Base-by-base conservation (phyloP, 2,329 filamentous ascomycete species). In the Penicillium sp. region DNA sequence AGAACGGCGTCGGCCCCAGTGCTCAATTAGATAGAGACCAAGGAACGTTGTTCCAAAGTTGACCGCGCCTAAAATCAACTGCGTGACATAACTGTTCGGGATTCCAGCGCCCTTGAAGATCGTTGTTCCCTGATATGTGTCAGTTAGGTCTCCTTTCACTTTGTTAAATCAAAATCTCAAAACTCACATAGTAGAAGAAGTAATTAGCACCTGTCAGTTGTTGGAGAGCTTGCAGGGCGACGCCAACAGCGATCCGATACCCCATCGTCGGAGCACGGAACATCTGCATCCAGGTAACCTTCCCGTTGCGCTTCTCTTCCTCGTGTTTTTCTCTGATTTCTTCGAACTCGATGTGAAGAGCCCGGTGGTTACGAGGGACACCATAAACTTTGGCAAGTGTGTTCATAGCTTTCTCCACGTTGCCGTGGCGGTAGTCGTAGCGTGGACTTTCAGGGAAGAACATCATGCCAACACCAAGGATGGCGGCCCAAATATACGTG, bases 1-100 rank as follows among this genome's bases (percentile, higher is more conserved):
- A 3, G 86, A 87, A 70, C 82, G 82, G 45, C 88, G 84, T n/a
- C 88, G 84, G 34, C 87, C 87, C 56, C 81, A 87, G 60, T 81
- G 82, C 67, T 90, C 86, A 0, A 90, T 86, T 23, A 90, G 79
- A 62, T 84, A 90, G 5, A 91, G 78, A 31, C 87, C 87, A 36
- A 81, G 80, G 61, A 90, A 84, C 0, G 87, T 89, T 62, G 80
- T 82, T 50, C 77, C 80, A 11, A 90, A 86, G 65, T 91, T 91
- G 62, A 90, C 85, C 6, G 82, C 84, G 19, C 78, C 78, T 1
- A 88, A 78, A 53, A 89, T 88, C 69, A 89, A 82, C 67, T 87
- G 84, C 0, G 83, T 86, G 50, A 83, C 76, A 60, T 85, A 86
- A 8, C 83, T 83, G 66, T 90, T 86, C 0, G 80, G 67, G 43